phyloP scores from a whole-genome alignment of 2,329 filamentous ascomycete genomes.

The Coleophoma eucalyptorum region DNA sequence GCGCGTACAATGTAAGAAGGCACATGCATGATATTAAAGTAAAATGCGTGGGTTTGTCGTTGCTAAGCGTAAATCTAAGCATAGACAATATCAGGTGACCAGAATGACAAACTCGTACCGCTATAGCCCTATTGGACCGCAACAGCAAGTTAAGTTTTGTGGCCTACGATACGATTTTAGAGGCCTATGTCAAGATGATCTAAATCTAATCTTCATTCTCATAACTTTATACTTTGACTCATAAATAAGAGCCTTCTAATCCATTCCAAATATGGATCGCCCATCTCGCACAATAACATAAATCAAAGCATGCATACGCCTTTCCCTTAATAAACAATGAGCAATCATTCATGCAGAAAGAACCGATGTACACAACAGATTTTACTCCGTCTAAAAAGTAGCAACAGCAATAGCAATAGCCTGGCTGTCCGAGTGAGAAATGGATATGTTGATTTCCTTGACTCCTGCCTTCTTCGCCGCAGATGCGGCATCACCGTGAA shows the following conservation, averaged over 20 bases:
- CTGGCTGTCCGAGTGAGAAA: conserved; percentile 92
- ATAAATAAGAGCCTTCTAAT: too few species aligned
- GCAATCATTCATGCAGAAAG: not conserved
- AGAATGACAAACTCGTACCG: too few species aligned
- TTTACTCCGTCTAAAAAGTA: conserved; percentile 56
- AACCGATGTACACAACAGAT: conserved; percentile 1
- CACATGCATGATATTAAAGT: too few species aligned
- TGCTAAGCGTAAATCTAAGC: too few species aligned
- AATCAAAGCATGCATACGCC: not conserved
- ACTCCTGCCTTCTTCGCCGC: conserved; percentile 85
- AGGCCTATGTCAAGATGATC: too few species aligned
- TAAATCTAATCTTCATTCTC: not conserved
- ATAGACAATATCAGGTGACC: too few species aligned
- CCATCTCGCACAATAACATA: not conserved
- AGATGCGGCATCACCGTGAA: conserved; percentile 78
- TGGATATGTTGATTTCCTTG: conserved; percentile 86
- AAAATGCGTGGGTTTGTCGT: too few species aligned
- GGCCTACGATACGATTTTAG: too few species aligned
- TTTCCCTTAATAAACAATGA: conserved; percentile 1
- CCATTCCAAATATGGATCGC: too few species aligned
- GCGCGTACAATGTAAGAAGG: too few species aligned
- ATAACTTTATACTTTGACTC: not conserved
- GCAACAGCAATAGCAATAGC: conserved; percentile 92
- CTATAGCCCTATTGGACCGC: too few species aligned
- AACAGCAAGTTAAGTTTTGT: too few species aligned